Evolutionary conservation across 495 filamentous ascomycete species (phyloP).

Genomic region (Tuber borchii): DNA sequence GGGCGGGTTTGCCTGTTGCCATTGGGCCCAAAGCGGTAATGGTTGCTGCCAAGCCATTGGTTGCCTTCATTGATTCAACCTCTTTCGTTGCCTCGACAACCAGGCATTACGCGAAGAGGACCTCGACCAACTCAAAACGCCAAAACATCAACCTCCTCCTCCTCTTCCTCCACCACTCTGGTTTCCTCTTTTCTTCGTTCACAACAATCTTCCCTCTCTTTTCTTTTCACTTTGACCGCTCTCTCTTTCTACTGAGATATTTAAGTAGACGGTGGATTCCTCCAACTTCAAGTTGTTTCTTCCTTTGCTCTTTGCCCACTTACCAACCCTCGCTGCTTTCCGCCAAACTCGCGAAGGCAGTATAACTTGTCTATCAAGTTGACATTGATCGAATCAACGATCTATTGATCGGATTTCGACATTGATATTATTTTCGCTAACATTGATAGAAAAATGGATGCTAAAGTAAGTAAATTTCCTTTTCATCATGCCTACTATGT

Average conservation of each 20-base stretch:
- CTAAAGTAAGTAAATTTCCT: slow-evolving; percentile 41
- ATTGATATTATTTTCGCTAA: slow-evolving; percentile 37
- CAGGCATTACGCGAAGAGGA: slow-evolving; percentile 19
- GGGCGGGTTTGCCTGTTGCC: background rate
- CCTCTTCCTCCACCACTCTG: slow-evolving; percentile 23
- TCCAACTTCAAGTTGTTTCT: slow-evolving; percentile 17
- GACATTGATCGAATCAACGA: slow-evolving; percentile 18
- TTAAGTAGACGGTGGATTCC: slow-evolving; percentile 28
- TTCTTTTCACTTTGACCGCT: slow-evolving; percentile 19
- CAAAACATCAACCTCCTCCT: slow-evolving; percentile 38
- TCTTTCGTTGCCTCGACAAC: slow-evolving; percentile 32
- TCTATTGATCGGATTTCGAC: slow-evolving; percentile 9
- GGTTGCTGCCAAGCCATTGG: slow-evolving; percentile 1
- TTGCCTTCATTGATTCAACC: background rate
- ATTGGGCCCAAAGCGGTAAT: background rate
- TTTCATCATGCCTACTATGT: slow-evolving; percentile 10
- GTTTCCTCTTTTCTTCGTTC: slow-evolving; percentile 26
- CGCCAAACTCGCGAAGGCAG: slow-evolving; percentile 36
- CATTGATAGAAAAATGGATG: slow-evolving; percentile 43
- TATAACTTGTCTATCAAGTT: slow-evolving; percentile 30
- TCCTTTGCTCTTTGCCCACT: slow-evolving; percentile 17
- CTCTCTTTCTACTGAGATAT: slow-evolving; percentile 16
- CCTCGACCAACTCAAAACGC: slow-evolving; percentile 10
- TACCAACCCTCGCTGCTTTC: slow-evolving; percentile 16
- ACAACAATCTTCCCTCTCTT: slow-evolving; percentile 42